phyloP scores from a whole-genome alignment of 768 basidiomycete species.

The Pleurotus citrinopileatus region DNA sequence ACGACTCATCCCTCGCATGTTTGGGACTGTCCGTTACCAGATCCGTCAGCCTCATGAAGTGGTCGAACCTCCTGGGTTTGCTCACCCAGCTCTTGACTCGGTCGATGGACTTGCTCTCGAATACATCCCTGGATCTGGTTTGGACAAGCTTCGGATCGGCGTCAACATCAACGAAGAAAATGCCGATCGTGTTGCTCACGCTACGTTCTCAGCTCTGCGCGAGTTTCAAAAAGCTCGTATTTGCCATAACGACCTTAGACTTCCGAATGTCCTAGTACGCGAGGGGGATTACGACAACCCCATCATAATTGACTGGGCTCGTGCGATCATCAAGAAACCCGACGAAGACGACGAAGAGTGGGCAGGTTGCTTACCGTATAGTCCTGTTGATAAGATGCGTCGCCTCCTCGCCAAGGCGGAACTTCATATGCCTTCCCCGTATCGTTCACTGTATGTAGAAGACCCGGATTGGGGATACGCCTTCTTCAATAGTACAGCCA shows the following conservation, averaged over 20 bases:
- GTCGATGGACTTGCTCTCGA: slow-evolving; percentile 1
- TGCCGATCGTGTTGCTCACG: background rate
- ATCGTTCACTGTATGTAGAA: background rate
- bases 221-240: background rate
- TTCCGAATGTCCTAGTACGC: background rate
- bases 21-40: background rate
- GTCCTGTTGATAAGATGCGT: background rate
- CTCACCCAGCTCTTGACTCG: background rate
- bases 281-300: background rate
- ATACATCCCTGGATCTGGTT: background rate
- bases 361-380: background rate
- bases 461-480: background rate
- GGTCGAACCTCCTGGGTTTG: background rate
- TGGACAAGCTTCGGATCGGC: background rate
- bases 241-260: background rate
- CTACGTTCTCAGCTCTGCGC: background rate
- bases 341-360: background rate
- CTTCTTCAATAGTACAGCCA: background rate
- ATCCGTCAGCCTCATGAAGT: background rate
- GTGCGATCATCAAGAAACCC: background rate
- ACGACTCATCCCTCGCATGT: background rate
- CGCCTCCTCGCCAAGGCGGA: background rate
- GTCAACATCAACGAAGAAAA: background rate
- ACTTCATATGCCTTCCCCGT: background rate
- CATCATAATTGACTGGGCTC: background rate